Percentiles rank a stretch among this genome's conserved stretches.
phyloP scores from a whole-genome alignment of 257 asterid species.

The Solanum lignicaule region DNA sequence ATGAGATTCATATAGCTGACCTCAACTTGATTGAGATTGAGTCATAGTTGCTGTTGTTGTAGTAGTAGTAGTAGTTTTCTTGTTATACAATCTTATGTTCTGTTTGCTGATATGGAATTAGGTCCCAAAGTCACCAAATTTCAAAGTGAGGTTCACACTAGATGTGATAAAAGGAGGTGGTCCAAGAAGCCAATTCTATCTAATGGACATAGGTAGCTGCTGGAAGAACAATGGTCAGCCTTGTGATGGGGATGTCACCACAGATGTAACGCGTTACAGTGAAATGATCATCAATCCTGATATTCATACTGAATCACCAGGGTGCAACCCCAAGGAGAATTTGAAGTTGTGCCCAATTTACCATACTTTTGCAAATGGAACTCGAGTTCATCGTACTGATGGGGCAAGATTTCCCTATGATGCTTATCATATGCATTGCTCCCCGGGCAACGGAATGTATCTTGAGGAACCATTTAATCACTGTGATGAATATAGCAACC shows the following conservation, averaged over 20 bases:
- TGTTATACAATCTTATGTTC: neutral
- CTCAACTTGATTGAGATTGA: neutral
- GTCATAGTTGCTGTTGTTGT: neutral
- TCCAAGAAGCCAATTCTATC: conserved; percentile 62
- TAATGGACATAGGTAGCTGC: conserved; percentile 82
- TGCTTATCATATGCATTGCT: conserved; percentile 66
- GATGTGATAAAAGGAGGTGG: conserved; percentile 67
- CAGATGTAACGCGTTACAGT: conserved; percentile 68
- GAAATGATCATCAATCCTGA: conserved; percentile 74
- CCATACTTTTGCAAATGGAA: conserved; percentile 64
- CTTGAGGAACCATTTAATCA: conserved; percentile 32
- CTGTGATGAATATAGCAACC: conserved; percentile 76
- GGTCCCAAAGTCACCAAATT: conserved; percentile 80
- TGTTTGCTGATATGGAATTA: conserved; percentile 3
- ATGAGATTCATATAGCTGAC: too few relatives aligned
- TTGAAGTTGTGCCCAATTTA: conserved; percentile 47
- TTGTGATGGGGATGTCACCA: conserved; percentile 58
- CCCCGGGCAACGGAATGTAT: conserved; percentile 44
- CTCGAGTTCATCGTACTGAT: conserved; percentile 44
- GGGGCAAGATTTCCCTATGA: conserved; percentile 42
- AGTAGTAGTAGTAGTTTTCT: neutral
- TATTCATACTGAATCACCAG: conserved; percentile 22
- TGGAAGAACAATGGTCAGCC: conserved; percentile 81
- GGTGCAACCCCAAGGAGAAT: conserved; percentile 38
- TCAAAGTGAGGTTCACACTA: conserved; percentile 56